Evolutionary conservation across 495 filamentous ascomycete genomes (phyloP).

Genomic region (Achaetomiella virescens): DNA sequence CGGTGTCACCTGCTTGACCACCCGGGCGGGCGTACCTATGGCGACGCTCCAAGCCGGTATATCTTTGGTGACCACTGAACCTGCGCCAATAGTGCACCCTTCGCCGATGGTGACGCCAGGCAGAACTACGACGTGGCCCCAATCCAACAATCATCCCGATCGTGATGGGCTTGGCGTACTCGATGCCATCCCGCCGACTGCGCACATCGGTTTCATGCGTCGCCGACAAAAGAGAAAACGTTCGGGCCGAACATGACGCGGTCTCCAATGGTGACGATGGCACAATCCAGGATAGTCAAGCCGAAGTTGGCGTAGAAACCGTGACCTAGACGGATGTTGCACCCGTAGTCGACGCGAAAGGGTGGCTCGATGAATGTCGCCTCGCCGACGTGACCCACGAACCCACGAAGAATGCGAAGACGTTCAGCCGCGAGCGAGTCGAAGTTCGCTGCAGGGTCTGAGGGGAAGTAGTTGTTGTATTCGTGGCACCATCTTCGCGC

Average conservation of each 20-base stretch:
- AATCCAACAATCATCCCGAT: slow-evolving; percentile 76
- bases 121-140: slow-evolving; percentile 70
- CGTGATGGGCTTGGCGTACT: slow-evolving; percentile 27
- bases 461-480: slow-evolving; percentile 46
- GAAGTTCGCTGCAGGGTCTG: slow-evolving; percentile 25
- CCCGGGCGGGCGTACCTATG: slow-evolving; percentile 57
- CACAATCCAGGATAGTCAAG: slow-evolving; percentile 41
- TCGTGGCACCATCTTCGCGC: slow-evolving; percentile 39
- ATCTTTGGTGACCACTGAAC: slow-evolving; percentile 80
- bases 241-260: slow-evolving; percentile 39
- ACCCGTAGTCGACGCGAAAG: slow-evolving; percentile 50
- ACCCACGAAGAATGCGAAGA: slow-evolving; percentile 32
- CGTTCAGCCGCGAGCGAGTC: slow-evolving; percentile 31
- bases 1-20: slow-evolving; percentile 47
- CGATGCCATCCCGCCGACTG: slow-evolving; percentile 30
- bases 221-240: slow-evolving; percentile 40
- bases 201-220: slow-evolving; percentile 42
- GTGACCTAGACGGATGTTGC: slow-evolving; percentile 46
- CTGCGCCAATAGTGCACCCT: slow-evolving; percentile 67
- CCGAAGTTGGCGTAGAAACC: slow-evolving; percentile 50
- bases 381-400: slow-evolving; percentile 41
- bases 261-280: slow-evolving; percentile 39
- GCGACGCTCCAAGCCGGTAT: slow-evolving; percentile 55
- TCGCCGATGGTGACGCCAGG: slow-evolving; percentile 72
- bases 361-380: slow-evolving; percentile 48